These are phyloP conservation scores for Epichloe sibirici DNA, from an alignment of 2,329 filamentous ascomycete genomes.

Conservation along the genomic window DNA sequence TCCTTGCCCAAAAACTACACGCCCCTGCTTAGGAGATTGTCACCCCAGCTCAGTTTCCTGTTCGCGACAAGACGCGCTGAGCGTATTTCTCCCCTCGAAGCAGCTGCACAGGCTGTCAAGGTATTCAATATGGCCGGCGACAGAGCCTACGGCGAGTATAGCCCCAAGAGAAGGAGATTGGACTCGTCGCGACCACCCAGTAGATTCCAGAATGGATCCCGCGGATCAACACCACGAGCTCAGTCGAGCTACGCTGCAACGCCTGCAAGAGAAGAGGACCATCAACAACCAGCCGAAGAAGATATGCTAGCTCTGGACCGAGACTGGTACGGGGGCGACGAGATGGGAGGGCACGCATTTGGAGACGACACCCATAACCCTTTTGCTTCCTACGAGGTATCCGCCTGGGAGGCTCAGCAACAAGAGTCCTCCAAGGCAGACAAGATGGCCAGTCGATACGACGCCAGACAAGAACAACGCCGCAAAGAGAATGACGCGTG, in stretches of 20 bases:
- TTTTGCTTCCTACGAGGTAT: constrained; percentile 65
- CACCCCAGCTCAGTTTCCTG: background rate
- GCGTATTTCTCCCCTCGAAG: background rate
- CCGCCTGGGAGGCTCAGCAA: constrained; percentile 61
- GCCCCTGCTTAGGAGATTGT: background rate
- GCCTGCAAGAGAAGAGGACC: constrained; percentile 27
- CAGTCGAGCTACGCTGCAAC: constrained; percentile 31
- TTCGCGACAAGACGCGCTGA: background rate
- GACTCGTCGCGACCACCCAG: constrained; percentile 19
- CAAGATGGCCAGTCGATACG: constrained; percentile 62
- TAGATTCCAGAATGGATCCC: constrained; percentile 21
- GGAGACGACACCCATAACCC: constrained; percentile 91
- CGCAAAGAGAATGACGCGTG: constrained; percentile 94
- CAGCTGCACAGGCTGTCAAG: background rate
- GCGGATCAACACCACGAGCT: constrained; percentile 21
- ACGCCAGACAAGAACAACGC: constrained; percentile 65
- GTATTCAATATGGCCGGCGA: constrained; percentile 20
- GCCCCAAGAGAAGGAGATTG: constrained; percentile 26
- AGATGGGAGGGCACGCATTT: constrained; percentile 68
- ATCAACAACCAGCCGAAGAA: constrained; percentile 51
- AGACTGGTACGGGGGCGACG: constrained; percentile 87
- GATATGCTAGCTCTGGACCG: constrained; percentile 69
- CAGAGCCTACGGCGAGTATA: constrained; percentile 25
- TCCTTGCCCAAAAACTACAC: constrained; percentile 9
- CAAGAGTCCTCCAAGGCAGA: constrained; percentile 68